phyloP scores from a whole-genome alignment of 768 basidiomycete genomes.

The Lactarius tabidus region DNA sequence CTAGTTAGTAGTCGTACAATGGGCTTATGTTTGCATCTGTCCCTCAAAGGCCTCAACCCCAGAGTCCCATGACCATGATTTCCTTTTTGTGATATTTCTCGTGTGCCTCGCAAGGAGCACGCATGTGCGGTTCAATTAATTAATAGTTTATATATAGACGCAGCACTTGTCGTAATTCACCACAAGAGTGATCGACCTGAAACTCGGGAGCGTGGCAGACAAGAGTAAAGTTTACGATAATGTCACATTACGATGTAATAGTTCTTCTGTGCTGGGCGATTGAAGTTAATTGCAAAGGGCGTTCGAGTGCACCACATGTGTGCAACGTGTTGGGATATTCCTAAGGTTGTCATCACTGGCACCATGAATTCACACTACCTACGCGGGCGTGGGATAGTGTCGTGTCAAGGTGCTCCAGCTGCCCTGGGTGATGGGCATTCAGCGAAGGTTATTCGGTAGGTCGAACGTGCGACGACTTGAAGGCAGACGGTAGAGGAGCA shows the following conservation, averaged over 20 bases:
- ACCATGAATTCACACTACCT: background rate
- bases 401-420: background rate
- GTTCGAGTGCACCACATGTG: background rate
- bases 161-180: background rate
- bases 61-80: background rate
- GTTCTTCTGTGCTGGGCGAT: background rate
- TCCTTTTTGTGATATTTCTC: background rate
- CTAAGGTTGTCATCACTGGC: background rate
- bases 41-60: no score
- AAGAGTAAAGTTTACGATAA: background rate
- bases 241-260: background rate
- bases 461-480: background rate
- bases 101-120: background rate
- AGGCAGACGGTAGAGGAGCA: background rate
- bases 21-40: background rate
- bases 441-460: background rate
- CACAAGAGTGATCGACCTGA: background rate
- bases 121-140: background rate
- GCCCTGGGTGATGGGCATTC: background rate
- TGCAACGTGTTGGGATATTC: background rate
- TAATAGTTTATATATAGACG: background rate
- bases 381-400: background rate
- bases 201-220: background rate
- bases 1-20: background rate
- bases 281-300: background rate